These are phyloP conservation scores for Zasmidium angulare DNA, from an alignment of 2,329 filamentous ascomycete genomes.

Conservation along the genomic window DNA sequence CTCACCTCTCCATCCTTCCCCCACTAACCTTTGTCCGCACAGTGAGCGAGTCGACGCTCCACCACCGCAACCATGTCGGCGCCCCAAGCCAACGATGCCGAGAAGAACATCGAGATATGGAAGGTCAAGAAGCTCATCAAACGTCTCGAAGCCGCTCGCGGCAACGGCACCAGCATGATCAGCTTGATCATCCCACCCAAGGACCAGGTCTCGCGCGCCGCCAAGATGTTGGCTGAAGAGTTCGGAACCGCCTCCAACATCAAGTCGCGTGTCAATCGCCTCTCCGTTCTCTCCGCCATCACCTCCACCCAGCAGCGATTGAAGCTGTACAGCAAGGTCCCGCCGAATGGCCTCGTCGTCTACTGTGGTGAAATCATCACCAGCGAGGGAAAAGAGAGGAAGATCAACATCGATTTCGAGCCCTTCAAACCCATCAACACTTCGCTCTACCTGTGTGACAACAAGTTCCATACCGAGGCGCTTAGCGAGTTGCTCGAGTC, in stretches of 20 bases:
- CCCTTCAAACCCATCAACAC: constrained; percentile 99
- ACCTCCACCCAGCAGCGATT: constrained; percentile 98
- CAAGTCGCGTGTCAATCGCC: constrained; percentile 98
- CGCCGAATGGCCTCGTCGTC: constrained; percentile 93
- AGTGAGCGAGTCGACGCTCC: constrained; percentile 20
- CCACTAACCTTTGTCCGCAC: constrained; percentile 2
- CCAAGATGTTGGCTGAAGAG: constrained; percentile 98
- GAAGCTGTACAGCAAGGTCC: constrained; percentile 98
- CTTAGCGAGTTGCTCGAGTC: constrained; percentile 96
- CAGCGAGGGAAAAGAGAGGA: constrained; percentile 95
- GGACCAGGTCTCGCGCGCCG: constrained; percentile 92
- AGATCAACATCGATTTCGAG: constrained; percentile 99
- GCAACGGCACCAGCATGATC: constrained; percentile 99
- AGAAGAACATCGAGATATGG: constrained; percentile 95
- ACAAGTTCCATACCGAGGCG: constrained; percentile 99
- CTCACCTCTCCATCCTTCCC: not conserved
- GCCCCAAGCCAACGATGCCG: constrained; percentile 83
- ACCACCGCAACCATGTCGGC: constrained; percentile 72
- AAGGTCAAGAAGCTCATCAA: constrained; percentile 99
- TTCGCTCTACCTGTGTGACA: constrained; percentile 98
- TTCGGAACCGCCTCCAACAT: constrained; percentile 95
- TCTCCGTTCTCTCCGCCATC: constrained; percentile 96
- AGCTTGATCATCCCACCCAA: constrained; percentile 98
- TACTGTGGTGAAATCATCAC: constrained; percentile 99
- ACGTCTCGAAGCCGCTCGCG: constrained; percentile 91